A percentile compares a stretch with the other conserved stretches of the same genome.
Conservation (phyloP, 495 filamentous ascomycete genomes). For the Oidiodendron maius region DNA sequence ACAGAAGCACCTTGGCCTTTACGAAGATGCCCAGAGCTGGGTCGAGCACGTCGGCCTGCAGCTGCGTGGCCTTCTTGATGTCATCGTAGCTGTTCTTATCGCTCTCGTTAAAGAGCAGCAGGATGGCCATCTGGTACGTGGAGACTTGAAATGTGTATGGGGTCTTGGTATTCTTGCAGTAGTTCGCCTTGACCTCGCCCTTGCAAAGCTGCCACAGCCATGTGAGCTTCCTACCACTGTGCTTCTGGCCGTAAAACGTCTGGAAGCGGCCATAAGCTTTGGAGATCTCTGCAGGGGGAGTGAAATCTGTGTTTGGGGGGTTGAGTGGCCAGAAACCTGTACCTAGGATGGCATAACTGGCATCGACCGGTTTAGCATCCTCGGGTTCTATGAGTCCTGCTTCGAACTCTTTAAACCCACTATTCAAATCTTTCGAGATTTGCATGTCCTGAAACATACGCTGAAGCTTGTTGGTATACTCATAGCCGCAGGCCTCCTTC, state of each 20-base stretch:
- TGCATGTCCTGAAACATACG: conserved; percentile 99
- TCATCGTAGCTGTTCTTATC: conserved; percentile 84
- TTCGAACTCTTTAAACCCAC: conserved; percentile 65
- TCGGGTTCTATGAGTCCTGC: conserved; percentile 52
- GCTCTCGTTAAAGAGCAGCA: conserved; percentile 92
- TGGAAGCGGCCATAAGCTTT: conserved; percentile 85
- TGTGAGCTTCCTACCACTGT: conserved; percentile 90
- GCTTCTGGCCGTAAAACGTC: conserved; percentile 90
- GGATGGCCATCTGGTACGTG: conserved; percentile 93
- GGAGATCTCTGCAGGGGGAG: conserved; percentile 75
- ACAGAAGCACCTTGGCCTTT: conserved; percentile 81
- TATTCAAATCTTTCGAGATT: conserved; percentile 94
- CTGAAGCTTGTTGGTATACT: conserved; percentile 98
- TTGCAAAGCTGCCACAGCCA: conserved; percentile 99
- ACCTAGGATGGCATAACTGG: conserved; percentile 81
- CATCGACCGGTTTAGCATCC: conserved; percentile 54
- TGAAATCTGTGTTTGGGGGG: conserved; percentile 78
- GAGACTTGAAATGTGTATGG: conserved; percentile 98
- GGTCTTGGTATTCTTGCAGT: conserved; percentile 78
- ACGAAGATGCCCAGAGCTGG: conserved; percentile 76
- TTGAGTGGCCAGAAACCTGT: conserved; percentile 97
- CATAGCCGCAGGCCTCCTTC: conserved; percentile 96
- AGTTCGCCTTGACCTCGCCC: conserved; percentile 91
- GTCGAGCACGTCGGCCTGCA: conserved; percentile 76
- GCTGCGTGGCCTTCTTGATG: conserved; percentile 71